Percentiles rank a stretch among this genome's conserved stretches.
These are phyloP conservation scores for Blepharisma undulans DNA, from an alignment of 169 alveolate genomes.

Conservation along the genomic window DNA sequence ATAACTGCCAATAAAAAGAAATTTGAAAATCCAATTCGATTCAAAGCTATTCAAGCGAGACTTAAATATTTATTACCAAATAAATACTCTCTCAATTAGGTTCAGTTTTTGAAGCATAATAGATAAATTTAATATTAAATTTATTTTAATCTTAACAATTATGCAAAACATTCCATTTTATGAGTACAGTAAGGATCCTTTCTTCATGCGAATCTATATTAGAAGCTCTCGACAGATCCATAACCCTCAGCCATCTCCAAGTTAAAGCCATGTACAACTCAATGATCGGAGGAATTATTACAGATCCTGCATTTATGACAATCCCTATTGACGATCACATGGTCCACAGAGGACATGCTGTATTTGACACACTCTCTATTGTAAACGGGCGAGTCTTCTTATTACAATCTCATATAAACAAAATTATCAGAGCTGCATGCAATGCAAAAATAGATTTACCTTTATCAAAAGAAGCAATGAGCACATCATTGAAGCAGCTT, in stretches of 20 bases:
- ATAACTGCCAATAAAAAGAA: too few species aligned
- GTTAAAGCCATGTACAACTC: slow-evolving; percentile 34
- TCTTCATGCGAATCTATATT: background rate
- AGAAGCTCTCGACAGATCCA: background rate
- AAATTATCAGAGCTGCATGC: background rate
- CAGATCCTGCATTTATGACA: slow-evolving; percentile 32
- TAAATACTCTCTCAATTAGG: background rate
- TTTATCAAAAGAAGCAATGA: slow-evolving; percentile 13
- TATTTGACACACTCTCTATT: background rate
- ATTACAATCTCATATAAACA: background rate
- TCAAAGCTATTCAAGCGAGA: background rate
- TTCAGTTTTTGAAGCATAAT: background rate
- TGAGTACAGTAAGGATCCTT: background rate
- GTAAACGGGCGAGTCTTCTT: background rate
- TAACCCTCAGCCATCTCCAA: background rate
- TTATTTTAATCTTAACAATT: background rate
- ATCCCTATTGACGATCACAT: slow-evolving; percentile 52
- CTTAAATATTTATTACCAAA: too few species aligned
- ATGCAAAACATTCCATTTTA: background rate
- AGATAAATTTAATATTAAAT: too few species aligned
- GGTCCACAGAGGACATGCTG: slow-evolving; percentile 48
- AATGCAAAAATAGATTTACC: background rate
- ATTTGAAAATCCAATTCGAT: too few species aligned
- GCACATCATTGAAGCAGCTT: slow-evolving; percentile 4
- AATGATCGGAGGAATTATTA: slow-evolving; percentile 14